Conservation (phyloP, 2,329 filamentous ascomycete genomes). For the Mariannaea sp. region DNA sequence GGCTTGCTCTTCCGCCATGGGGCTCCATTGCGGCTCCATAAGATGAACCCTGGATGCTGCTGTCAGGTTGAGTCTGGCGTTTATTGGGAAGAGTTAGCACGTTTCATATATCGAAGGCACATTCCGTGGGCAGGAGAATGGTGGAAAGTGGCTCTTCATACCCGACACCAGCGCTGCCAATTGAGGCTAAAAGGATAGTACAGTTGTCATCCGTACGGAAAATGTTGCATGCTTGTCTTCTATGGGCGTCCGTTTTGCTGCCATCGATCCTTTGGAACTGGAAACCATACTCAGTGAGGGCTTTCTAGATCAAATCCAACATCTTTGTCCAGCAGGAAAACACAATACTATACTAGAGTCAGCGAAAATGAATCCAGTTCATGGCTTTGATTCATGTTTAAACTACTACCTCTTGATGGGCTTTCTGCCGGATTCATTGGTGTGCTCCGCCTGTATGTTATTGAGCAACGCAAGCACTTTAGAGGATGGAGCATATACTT, state of each 20-base stretch:
- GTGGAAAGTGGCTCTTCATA: conserved; percentile 18
- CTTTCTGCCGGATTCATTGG: neutral
- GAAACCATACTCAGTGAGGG: conserved; percentile 23
- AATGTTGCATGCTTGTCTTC: conserved; percentile 10
- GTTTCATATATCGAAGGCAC: neutral
- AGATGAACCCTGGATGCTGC: neutral
- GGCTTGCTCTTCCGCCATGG: conserved; percentile 1
- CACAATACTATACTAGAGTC: too few relatives aligned
- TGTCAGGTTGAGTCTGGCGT: neutral
- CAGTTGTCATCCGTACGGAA: conserved; percentile 9
- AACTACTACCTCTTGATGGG: neutral
- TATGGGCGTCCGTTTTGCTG: conserved; percentile 24
- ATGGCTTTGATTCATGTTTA: neutral
- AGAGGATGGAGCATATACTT: neutral
- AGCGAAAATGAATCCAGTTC: conserved; percentile 17
- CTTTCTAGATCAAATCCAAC: conserved; percentile 33
- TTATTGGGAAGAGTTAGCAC: neutral
- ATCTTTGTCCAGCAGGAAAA: conserved; percentile 40
- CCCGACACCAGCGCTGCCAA: conserved; percentile 41
- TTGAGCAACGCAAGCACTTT: neutral
- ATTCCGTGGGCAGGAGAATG: neutral
- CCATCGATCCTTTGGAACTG: conserved; percentile 36
- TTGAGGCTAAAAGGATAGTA: conserved; percentile 39
- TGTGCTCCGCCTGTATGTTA: neutral
- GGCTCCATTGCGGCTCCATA: neutral